Conservation (phyloP, 768 basidiomycete species). For the Pleurotus tuber-regium region DNA sequence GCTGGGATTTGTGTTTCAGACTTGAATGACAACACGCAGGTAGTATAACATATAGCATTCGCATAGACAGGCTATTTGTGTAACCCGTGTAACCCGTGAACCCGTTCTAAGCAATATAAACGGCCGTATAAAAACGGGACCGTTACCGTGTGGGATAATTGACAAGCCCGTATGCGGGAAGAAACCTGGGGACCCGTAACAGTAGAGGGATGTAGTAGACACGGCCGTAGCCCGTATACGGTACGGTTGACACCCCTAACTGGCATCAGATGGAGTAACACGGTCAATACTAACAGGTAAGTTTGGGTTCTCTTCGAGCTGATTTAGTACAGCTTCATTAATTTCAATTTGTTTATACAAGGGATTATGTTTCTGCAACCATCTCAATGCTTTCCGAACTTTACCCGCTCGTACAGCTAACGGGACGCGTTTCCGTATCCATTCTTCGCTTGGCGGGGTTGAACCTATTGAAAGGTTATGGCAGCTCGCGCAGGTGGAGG, state of each 20-base stretch:
- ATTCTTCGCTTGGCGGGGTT: constrained; percentile 20
- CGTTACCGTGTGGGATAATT: background rate
- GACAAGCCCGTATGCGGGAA: background rate
- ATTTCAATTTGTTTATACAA: constrained; percentile 30
- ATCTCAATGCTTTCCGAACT: constrained; percentile 29
- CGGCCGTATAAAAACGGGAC: background rate
- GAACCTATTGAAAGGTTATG: no score
- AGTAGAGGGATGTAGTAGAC: background rate
- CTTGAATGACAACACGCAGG: background rate
- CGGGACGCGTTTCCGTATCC: constrained; percentile 35
- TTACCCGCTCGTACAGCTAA: constrained; percentile 28
- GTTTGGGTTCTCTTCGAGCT: constrained; percentile 15
- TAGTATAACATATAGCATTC: background rate
- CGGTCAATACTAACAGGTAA: constrained; percentile 28
- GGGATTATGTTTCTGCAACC: constrained; percentile 34
- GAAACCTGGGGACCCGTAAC: background rate
- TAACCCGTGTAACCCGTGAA: no score
- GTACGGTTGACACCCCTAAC: background rate
- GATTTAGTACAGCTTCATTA: constrained; percentile 18
- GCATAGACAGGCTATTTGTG: background rate
- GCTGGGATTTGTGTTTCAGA: no score
- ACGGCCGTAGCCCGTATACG: background rate
- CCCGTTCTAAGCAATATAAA: background rate
- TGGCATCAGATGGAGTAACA: constrained; percentile 15
- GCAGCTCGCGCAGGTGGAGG: no score